phyloP scores from a whole-genome alignment of 1,284 basidiomycete species.

The Sporisorium sorghi region DNA sequence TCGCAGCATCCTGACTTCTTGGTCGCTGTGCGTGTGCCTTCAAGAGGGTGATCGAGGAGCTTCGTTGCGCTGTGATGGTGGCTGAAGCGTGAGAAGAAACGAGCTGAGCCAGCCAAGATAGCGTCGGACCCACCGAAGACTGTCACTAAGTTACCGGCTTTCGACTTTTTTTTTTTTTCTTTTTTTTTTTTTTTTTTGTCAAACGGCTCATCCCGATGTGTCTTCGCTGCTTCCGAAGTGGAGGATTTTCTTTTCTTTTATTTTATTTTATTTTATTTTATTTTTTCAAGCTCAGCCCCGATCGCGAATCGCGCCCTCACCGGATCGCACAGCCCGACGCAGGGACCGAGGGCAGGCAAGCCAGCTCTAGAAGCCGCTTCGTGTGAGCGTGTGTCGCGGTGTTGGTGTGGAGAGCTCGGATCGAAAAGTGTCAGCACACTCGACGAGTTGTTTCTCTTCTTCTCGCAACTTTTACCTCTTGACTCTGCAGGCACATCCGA shows the following conservation, averaged over 20 bases:
- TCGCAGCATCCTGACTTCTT: conserved; percentile 23
- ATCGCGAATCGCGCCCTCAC: conserved; percentile 4
- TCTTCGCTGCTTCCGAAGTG: background rate
- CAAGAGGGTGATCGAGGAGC: background rate
- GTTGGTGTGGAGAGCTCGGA: conserved; percentile 31
- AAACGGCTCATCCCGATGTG: background rate
- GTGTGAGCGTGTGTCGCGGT: conserved; percentile 1
- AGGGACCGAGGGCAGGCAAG: conserved; percentile 7
- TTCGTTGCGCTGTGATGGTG: background rate
- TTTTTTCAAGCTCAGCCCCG: conserved; percentile 1
- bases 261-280: too few relatives aligned
- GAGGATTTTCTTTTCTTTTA: too few relatives aligned
- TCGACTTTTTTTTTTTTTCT: background rate
- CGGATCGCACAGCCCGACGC: conserved; percentile 24
- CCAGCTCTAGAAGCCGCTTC: background rate
- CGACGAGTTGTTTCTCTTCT: background rate
- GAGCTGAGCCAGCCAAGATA: background rate
- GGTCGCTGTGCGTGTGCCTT: background rate
- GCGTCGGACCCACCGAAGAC: conserved; percentile 1
- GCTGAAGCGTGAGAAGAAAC: background rate
- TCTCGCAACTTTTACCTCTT: background rate
- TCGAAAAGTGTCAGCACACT: too few relatives aligned
- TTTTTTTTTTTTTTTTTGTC: background rate
- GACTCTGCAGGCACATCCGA: conserved; percentile 6
- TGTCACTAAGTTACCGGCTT: too few relatives aligned